Evolutionary conservation across 106 monocot genomes (phyloP), one percentile per base, ranked within the genome.

Genomic region (Dendrobium nobile): DNA sequence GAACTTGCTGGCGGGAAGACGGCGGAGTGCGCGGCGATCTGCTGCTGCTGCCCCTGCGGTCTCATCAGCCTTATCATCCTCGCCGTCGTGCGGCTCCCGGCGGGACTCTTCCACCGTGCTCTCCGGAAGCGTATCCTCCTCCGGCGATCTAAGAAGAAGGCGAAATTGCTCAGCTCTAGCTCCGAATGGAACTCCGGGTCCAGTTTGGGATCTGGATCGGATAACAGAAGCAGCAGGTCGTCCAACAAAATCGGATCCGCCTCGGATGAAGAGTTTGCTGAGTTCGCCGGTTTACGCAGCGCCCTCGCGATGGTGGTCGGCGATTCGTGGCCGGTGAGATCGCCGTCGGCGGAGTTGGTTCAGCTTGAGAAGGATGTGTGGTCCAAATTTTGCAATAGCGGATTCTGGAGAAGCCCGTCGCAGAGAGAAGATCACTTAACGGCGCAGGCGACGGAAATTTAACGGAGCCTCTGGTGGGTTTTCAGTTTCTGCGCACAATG

Each of bases 361-460:
- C 81, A 86, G 74, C 82, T 89, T 84, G 88, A 91, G 84, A 74
- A 81, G 84, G 82, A 86, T 85, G 91, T 94, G 93, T 77, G 80
- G 91, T 64, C 72, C 10, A 22, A 73, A 77, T 89, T 94, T 79
- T 77, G 41, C 47, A 67, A 61, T 13, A 81, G 81, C 0, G 93
- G 93, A 3, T 94, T 94, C 72, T 91, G 93, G 87, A 84, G 93
- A 54, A 94, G 93, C 73, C 87, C 89, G 0, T 91, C 93, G 3
- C 82, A 83, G 22, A 87, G 89, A 10, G 82, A 87, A 22, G 64
- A 65, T 18, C 59, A 22, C 24, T 24, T 65, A 22, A 22, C 26
- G 64, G 64, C 64, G 22, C 22, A 20, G 22, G 20, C 7, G 9
- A 65, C 64, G 64, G 64, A 65, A 13, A 13, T 15, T 51, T 51